These are phyloP conservation scores for Aspergillus texensis DNA, from an alignment of 2,329 filamentous ascomycete genomes.

Conservation along the genomic window DNA sequence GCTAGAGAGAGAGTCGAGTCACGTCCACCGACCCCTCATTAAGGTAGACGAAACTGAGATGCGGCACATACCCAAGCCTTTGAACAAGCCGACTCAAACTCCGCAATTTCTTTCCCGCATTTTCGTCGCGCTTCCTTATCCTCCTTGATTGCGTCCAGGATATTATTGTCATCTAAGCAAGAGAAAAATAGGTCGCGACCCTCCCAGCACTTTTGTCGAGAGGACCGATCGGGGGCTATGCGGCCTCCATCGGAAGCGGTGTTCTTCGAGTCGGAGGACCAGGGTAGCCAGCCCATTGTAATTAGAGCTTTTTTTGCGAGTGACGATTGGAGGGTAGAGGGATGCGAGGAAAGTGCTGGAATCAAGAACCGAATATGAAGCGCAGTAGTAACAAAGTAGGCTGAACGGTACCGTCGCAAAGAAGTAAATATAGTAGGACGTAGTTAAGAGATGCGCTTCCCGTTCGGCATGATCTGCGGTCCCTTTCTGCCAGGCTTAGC, in stretches of 20 bases:
- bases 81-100: constrained; percentile 84
- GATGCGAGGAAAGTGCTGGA: not conserved
- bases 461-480: constrained; percentile 5
- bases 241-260: constrained; percentile 60
- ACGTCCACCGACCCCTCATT: not conserved
- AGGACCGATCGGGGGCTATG: constrained; percentile 81
- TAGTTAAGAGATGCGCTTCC: constrained; percentile 3
- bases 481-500: not conserved
- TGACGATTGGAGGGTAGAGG: not conserved
- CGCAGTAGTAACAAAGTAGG: not conserved
- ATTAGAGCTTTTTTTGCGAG: not conserved
- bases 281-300: constrained; percentile 58
- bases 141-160: constrained; percentile 72
- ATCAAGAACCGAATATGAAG: not conserved
- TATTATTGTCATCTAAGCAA: constrained; percentile 80
- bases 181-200: constrained; percentile 84
- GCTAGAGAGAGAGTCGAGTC: not conserved
- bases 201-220: constrained; percentile 85
- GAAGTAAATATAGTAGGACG: not conserved
- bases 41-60: not conserved
- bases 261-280: constrained; percentile 44
- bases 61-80: constrained; percentile 79
- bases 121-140: constrained; percentile 59
- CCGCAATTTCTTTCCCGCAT: constrained; percentile 62
- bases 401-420: not conserved